Base-by-base conservation (phyloP, 805 yeast species). In the Teunomyces funiuensis region DNA sequence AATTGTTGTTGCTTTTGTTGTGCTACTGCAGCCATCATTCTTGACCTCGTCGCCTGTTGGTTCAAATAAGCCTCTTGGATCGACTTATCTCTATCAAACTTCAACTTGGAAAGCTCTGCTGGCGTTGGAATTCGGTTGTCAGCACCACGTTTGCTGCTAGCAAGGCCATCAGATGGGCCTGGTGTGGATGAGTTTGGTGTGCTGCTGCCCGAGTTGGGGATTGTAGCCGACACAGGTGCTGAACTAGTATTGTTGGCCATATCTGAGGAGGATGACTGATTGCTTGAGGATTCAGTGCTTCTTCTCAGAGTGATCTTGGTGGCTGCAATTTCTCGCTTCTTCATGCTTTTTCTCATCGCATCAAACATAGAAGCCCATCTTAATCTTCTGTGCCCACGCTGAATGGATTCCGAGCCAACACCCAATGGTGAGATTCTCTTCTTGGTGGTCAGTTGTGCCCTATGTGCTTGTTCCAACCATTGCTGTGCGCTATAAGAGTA, bases 341-440 rank as follows among this genome's bases (percentile, higher is more conserved):
- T 80, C 83, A 90, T 88, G 51, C 85, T 73, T 63, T 89, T 89
- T 44, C 97, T 74, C 67, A 93, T 83, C 1, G 96, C 97, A 58
- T 93, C 99, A 69, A 93, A 88, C 88, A 93, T 85, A 41, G 96
- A 85, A 0, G 96, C 96, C 97, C 97, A 93, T 49, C 98, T 77
- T 44, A 91, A 70, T 40, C 95, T 73, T 44, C 86, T 73, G 55
- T 93, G 97, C 14, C 99, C 99, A 48, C 98, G 69, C 61, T 91
- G 97, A 36, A 89, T 85, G 0, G 95, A 85, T 54, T 91, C 97
- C 16, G 80, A 77, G 0, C 96, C 91, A n/a, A 93, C 95, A 38
- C 97, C 97, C 25, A 91, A 67, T 0, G 98, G 97, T 0, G 93
- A 82, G 6, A 90, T 86, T 46, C 97, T 78, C 51, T 97, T 74